Evolutionary conservation across 495 filamentous ascomycete species (phyloP), one percentile per base, ranked within the genome.

Genomic region (Monascus purpureus): DNA sequence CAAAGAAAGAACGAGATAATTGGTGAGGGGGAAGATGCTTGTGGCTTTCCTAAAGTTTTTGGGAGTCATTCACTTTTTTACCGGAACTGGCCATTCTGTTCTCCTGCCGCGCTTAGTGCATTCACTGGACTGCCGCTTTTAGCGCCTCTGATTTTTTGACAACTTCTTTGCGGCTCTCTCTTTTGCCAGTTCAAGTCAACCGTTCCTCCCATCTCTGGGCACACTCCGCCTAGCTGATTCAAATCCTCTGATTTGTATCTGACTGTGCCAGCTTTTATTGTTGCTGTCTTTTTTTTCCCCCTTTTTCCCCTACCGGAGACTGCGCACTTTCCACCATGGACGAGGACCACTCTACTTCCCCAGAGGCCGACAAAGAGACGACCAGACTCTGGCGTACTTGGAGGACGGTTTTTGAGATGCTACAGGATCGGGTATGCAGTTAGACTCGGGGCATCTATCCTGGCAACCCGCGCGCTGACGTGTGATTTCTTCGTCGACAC

Each of bases 371-470:
- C 34, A 70, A 77, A 53, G 75, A 79, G 47, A 59, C 76, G 40
- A 75, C 77, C 36, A 67, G 71, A 40, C 71, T 88, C 29, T 93
- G 84, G 84, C 80, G 84, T 56, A 82, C 80, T 45, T 88, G 82
- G 77, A 65, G 72, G 49, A 93, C 84, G 2, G 73, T 85, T 35
- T 77, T 86, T 49, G 80, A 92, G 63, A 85, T 93, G 83, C 75
- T 83, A 18, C 65, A 67, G 35, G 84, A 93, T 46, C 64, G 84
- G 42, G 82, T 88, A 65, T 32, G 72, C 44, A 13, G 18, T 43
- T 28, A 25, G 23, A 22, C 14, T 31, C 28, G 9, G 17, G 3
- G 14, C 6, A 4, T 28, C 5, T 15, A n/a, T 4, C 26, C n/a
- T 12, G 26, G 26, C 5, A 22, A 9, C 20, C 4, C 5, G 4